Percentiles rank a stretch among this genome's conserved stretches.
phyloP scores from a whole-genome alignment of 257 asterid genomes.

The Solanum sitiens region DNA sequence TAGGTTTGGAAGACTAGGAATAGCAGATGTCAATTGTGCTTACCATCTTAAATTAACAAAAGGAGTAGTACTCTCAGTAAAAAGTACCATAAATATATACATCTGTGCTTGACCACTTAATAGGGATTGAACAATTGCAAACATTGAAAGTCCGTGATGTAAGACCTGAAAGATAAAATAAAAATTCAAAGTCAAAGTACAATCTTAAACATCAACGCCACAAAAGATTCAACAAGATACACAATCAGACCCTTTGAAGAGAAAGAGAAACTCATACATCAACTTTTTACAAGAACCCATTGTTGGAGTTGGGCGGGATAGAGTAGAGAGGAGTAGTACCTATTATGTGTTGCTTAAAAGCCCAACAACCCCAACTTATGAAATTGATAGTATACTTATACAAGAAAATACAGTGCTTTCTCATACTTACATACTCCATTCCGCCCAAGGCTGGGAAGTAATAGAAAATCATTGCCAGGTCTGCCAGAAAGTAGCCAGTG shows the following conservation, averaged over 20 bases:
- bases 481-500: conserved; percentile 74
- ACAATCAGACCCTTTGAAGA: background rate
- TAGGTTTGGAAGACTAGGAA: background rate
- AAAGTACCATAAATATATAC: conserved; percentile 79
- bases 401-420: conserved; percentile 1
- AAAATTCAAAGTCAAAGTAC: background rate
- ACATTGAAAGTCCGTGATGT: conserved; percentile 85
- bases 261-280: background rate
- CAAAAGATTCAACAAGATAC: background rate
- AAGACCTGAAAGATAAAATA: conserved; percentile 38
- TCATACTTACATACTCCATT: conserved; percentile 68
- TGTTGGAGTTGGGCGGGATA: background rate
- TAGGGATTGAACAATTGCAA: conserved; percentile 60
- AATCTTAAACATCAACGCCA: background rate
- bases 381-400: background rate
- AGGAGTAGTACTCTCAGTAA: conserved; percentile 91
- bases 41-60: conserved; percentile 91
- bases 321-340: background rate
- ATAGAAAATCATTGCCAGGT: conserved; percentile 62
- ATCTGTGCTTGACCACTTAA: conserved; percentile 78
- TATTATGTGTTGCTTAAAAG: background rate
- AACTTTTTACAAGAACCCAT: background rate
- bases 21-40: background rate
- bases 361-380: background rate
- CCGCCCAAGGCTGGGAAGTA: conserved; percentile 82